phyloP scores from a whole-genome alignment of 805 yeast species.

The Monosporozyma unispora region DNA sequence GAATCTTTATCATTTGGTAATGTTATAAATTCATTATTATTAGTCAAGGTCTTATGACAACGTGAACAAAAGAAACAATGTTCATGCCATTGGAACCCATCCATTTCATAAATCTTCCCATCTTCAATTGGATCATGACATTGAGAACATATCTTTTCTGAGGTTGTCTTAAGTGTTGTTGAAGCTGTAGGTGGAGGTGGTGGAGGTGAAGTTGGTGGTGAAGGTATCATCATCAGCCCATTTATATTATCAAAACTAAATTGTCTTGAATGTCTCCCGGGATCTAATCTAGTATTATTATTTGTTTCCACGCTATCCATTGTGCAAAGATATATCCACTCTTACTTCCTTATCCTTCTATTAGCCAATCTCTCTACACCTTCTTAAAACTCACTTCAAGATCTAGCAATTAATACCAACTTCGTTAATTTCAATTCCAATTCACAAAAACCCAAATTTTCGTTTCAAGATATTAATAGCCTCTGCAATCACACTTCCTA shows the following conservation, averaged over 20 bases:
- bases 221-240: conserved; percentile 1
- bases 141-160: conserved; percentile 1
- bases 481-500: background rate
- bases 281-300: background rate
- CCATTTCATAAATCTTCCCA: conserved; percentile 1
- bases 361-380: background rate
- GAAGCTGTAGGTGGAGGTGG: background rate
- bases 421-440: background rate
- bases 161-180: too few relatives aligned
- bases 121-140: conserved; percentile 3
- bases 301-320: background rate
- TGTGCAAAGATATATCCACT: background rate
- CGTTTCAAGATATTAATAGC: background rate
- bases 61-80: conserved; percentile 83
- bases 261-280: background rate
- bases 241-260: background rate
- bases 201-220: background rate
- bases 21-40: background rate
- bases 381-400: background rate
- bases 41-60: conserved; percentile 70
- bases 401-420: background rate
- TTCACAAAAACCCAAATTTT: background rate
- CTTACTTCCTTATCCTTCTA: too few relatives aligned
- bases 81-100: conserved; percentile 68
- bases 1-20: background rate